Evolutionary conservation across 176 grass and related monocot species (phyloP), one percentile per base, ranked within the genome.

Genomic region (Cenchrus americanus): DNA sequence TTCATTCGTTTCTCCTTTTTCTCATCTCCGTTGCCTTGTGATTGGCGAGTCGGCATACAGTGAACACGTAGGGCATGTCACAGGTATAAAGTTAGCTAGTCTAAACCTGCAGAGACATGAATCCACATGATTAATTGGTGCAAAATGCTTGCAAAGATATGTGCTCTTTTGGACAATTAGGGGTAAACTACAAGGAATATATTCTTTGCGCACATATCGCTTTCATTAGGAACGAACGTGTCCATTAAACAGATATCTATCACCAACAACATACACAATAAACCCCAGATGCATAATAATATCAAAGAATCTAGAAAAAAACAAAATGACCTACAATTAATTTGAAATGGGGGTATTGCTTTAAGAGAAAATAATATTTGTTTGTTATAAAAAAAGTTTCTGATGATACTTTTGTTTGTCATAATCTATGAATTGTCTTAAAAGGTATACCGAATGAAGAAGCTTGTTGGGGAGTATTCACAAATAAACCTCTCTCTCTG

Each of bases 121-220:
- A 73, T 53, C 26, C 44, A 66, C 61, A 66, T 41, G 30, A 72
- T 80, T 86, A 48, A 66, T 80, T 32, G 34, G 7, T 63, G 46
- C 22, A 19, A 15, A 62, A 7, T 80, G 41, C 77, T 57, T 4
- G 3, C 26, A 44, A 64, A 73, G 67, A 57, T 14, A 46, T 64
- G 17, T 64, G 15, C 61, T 51, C 77, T 55, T 86, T 47, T 59
- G 5, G 77, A 67, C 60, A 67, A 34, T 59, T 66, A 81, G 60
- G 67, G 18, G 11, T 48, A 75, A 87, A 68, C 23, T 66, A 14
- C 0, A 3, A 1, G 40, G 61, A 64, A 67, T 75, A 58, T 57
- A 58, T 81, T 57, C 69, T 75, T 58, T 42, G 10, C 7, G 61
- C 43, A 47, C 60, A 58, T 48, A 79, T 78, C 9, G 8, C 7